A percentile compares a stretch with the other conserved stretches of the same genome.
These are phyloP conservation scores for Logfia minima DNA, from an alignment of 129 eudicot genomes.

Conservation along the genomic window DNA sequence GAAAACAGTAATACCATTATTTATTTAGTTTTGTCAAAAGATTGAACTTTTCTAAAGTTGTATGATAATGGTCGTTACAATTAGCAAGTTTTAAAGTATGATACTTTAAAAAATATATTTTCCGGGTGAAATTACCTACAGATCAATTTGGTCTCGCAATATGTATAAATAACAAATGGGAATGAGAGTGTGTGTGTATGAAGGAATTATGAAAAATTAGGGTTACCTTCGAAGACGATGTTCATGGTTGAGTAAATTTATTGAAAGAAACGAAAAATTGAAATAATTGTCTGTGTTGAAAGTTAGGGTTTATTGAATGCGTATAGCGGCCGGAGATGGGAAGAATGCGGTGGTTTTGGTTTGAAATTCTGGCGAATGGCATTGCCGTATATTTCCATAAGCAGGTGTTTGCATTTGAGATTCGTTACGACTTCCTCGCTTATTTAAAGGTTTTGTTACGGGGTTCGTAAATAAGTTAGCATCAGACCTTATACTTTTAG, in stretches of 20 bases:
- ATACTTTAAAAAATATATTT: no score
- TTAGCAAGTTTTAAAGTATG: no score
- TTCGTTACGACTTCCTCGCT: not conserved
- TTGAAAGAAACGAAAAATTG: slow-evolving; percentile 1
- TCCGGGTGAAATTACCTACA: no score
- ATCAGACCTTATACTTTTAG: not conserved
- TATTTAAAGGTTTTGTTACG: slow-evolving; percentile 29
- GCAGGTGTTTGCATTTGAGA: slow-evolving; percentile 13
- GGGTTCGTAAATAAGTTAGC: not conserved
- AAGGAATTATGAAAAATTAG: slow-evolving; percentile 22
- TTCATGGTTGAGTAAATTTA: slow-evolving; percentile 31
- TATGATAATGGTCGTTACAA: no score
- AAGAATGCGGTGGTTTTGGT: slow-evolving; percentile 29
- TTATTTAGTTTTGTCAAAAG: not conserved
- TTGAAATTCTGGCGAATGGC: slow-evolving; percentile 9
- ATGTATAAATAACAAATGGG: not conserved
- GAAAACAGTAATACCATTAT: no score
- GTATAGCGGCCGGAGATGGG: slow-evolving; percentile 14
- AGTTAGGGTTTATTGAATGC: slow-evolving; percentile 26
- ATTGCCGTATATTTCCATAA: slow-evolving; percentile 16
- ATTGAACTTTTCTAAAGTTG: no score
- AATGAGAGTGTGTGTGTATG: not conserved
- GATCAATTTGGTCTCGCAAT: not conserved
- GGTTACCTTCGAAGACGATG: slow-evolving; percentile 44
- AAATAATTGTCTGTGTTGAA: slow-evolving; percentile 15